Base-by-base conservation (phyloP, 139 green algal genomes). In the Penium margaritaceum region DNA sequence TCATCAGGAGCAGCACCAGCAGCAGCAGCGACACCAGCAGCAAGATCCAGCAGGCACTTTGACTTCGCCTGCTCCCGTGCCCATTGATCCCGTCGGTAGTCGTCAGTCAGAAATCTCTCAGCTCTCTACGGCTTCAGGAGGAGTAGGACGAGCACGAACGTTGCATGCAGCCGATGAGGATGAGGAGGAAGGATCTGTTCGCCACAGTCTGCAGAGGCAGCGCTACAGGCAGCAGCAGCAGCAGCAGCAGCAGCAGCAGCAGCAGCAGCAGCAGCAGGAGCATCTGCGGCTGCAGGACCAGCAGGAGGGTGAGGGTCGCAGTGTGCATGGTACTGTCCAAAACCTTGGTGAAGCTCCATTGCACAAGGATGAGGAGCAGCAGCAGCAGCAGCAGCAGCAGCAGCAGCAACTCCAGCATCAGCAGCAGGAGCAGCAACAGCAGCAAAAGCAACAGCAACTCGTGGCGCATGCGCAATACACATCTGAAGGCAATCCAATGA, bases 101-200 rank as follows among this genome's bases (percentile, higher is more conserved):
- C n/a, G n/a, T n/a, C n/a, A n/a, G n/a, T n/a, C n/a, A n/a, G n/a
- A n/a, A n/a, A n/a, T n/a, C n/a, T n/a, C n/a, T n/a, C n/a, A n/a
- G n/a, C n/a, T n/a, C n/a, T n/a, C n/a, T n/a, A 60, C 51, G 51
- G 51, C 51, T 27, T 60, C 51, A 29, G 51, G 51, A 6, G 51
- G 30, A 60, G 17, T 5, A 24, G 51, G 51, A 24, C 15, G 12
- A 34, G n/a, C 24, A 0, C 21, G 51, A 5, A 24, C 2, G n/a
- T n/a, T 33, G 51, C 51, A 27, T 5, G 51, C 15, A 33, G 51
- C 24, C 14, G 19, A 24, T 34, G 51, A 60, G 15, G 51, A 60
- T 9, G 30, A 33, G 51, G 51, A n/a, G 19, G 51, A n/a, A 60
- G 46, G 46, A 21, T 29, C 19, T 19, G 46, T 7, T 3, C 19